Evolutionary conservation across 225 moss, liverwort and hornwort genomes (phyloP).

Genomic region (Rhytidiadelphus loreus): DNA sequence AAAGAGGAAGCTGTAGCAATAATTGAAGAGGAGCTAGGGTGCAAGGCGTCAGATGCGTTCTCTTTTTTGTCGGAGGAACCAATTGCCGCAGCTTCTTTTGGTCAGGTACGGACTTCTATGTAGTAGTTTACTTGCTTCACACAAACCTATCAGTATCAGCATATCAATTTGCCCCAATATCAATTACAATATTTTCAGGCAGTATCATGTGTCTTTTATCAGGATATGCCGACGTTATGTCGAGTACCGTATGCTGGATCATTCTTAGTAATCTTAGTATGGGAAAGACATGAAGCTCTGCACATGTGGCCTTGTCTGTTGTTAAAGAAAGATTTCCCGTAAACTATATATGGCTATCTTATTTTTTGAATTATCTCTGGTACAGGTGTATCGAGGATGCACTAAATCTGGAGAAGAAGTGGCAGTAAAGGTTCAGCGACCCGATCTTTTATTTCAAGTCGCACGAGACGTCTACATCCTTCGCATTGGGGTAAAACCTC

Average conservation of each 20-base stretch:
- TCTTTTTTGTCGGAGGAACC: slow-evolving; percentile 62
- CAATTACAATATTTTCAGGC: background rate
- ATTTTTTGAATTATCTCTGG: background rate
- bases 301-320: background rate
- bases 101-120: slow-evolving; percentile 51
- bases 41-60: slow-evolving; percentile 37
- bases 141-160: background rate
- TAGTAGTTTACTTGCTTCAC: background rate
- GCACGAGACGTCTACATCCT: slow-evolving; percentile 91
- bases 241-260: background rate
- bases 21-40: slow-evolving; percentile 73
- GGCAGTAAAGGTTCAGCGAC: slow-evolving; percentile 97
- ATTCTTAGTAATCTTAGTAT: background rate
- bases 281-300: background rate
- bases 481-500: slow-evolving; percentile 60
- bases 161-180: background rate
- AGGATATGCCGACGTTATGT: background rate
- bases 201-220: background rate
- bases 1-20: slow-evolving; percentile 64
- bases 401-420: slow-evolving; percentile 77
- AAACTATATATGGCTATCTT: background rate
- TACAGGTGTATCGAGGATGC: slow-evolving; percentile 78
- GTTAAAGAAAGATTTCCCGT: background rate
- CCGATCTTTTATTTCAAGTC: slow-evolving; percentile 69
- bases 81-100: slow-evolving; percentile 94